A percentile compares a stretch with the other conserved stretches of the same genome.
Conservation (phyloP, 23 red algal species). For the Porphyridium purpureum region DNA sequence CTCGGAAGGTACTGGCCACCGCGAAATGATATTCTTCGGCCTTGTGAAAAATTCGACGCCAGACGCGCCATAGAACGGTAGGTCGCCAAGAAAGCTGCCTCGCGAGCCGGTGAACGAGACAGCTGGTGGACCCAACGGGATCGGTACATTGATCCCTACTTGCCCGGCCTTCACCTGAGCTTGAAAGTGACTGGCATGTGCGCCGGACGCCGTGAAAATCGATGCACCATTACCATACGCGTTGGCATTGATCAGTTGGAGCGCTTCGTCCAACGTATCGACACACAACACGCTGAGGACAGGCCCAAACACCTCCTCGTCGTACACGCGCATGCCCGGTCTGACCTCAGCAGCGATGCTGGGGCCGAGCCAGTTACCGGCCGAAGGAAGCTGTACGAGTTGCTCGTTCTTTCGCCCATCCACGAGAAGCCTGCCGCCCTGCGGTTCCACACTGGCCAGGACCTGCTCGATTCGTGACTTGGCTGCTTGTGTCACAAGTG, state of each 20-base stretch:
- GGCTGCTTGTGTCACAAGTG: conserved; percentile 5
- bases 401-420: too few relatives aligned
- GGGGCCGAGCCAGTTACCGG: conserved; percentile 11
- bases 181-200: conserved; percentile 2
- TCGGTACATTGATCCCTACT: conserved; percentile 21
- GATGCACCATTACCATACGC: conserved; percentile 18
- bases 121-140: conserved; percentile 12
- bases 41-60: conserved; percentile 26
- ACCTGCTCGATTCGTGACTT: conserved; percentile 6
- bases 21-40: conserved; percentile 15
- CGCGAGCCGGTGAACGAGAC: conserved; percentile 11
- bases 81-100: conserved; percentile 11
- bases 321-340: conserved; percentile 16
- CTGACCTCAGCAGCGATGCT: conserved; percentile 4
- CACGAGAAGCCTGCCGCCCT: conserved; percentile 6
- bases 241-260: conserved; percentile 10
- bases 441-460: background rate
- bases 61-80: conserved; percentile 17
- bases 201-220: conserved; percentile 10
- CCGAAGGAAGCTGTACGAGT: too few relatives aligned
- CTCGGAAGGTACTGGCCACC: too few relatives aligned
- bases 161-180: conserved; percentile 6
- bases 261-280: conserved; percentile 13
- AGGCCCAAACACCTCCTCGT: conserved; percentile 24
- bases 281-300: conserved; percentile 3